Conservation (phyloP, 176 grass and related monocot genomes). For the Carex myosuroides region DNA sequence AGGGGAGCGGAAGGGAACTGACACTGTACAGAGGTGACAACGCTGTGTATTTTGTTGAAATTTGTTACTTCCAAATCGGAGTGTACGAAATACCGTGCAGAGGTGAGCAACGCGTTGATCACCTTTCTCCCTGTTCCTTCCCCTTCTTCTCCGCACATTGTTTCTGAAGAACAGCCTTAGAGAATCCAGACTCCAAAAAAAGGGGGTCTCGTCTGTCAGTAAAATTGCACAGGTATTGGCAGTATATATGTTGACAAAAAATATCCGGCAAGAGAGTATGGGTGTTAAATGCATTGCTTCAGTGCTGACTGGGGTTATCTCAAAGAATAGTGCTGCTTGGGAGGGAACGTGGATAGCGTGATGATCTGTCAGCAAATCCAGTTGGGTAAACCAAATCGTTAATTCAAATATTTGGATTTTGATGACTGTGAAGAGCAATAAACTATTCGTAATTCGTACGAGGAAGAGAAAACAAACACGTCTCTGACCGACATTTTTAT, state of each 20-base stretch:
- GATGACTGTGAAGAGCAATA: neutral
- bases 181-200: neutral
- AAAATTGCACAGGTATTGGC: neutral
- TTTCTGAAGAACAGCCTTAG: no score
- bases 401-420: neutral
- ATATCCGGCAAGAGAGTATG: neutral
- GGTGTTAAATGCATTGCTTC: neutral
- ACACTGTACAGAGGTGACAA: no score
- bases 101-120: no score
- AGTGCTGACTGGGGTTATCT: no score
- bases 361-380: neutral
- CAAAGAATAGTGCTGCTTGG: neutral
- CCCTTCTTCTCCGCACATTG: no score
- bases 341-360: neutral
- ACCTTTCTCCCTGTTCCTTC: no score
- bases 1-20: no score
- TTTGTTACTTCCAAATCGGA: no score
- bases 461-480: neutral
- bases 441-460: neutral
- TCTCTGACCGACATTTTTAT: neutral
- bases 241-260: neutral
- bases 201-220: neutral
- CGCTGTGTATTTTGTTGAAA: no score
- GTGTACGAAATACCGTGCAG: no score
- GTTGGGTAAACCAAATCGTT: neutral